These are phyloP conservation scores for Elsinoe ampelina DNA, from an alignment of 2,329 filamentous ascomycete genomes.

Conservation along the genomic window DNA sequence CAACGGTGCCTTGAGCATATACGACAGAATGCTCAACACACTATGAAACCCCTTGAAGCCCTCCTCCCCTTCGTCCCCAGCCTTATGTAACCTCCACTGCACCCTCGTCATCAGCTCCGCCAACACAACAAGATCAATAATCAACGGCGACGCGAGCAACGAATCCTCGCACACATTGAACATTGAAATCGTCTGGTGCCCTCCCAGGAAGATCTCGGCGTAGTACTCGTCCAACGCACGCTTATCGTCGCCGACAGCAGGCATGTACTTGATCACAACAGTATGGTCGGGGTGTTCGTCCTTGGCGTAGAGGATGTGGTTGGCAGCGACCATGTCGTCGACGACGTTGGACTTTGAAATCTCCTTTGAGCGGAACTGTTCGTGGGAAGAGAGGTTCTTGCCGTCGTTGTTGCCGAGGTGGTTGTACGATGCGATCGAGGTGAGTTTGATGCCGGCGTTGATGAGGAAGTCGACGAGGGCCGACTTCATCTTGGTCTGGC, in stretches of 20 bases:
- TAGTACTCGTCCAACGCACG: slow-evolving; percentile 98
- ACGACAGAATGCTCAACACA: slow-evolving; percentile 92
- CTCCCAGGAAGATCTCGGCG: slow-evolving; percentile 96
- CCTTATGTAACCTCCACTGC: slow-evolving; percentile 65
- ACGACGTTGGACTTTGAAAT: slow-evolving; percentile 99
- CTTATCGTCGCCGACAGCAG: slow-evolving; percentile 97
- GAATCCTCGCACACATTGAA: slow-evolving; percentile 99
- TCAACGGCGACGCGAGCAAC: slow-evolving; percentile 85
- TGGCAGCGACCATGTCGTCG: slow-evolving; percentile 98
- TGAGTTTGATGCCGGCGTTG: slow-evolving; percentile 97
- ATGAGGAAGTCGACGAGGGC: slow-evolving; percentile 97
- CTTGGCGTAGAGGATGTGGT: slow-evolving; percentile 77
- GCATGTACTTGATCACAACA: slow-evolving; percentile 99
- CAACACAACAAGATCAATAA: slow-evolving; percentile 89
- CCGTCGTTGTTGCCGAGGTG: slow-evolving; percentile 99
- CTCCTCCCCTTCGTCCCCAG: slow-evolving; percentile 35
- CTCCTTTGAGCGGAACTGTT: slow-evolving; percentile 99
- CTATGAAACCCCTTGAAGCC: slow-evolving; percentile 93
- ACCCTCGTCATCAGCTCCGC: slow-evolving; percentile 98
- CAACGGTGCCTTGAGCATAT: slow-evolving; percentile 94
- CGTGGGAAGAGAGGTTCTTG: slow-evolving; percentile 95
- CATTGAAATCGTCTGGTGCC: slow-evolving; percentile 94
- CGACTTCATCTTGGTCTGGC: slow-evolving; percentile 99
- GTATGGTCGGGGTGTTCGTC: slow-evolving; percentile 96
- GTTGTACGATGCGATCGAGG: slow-evolving; percentile 97